Evolutionary conservation across 768 basidiomycete species (phyloP), one percentile per base, ranked within the genome.

Genomic region (Fomitopsis pulvina): DNA sequence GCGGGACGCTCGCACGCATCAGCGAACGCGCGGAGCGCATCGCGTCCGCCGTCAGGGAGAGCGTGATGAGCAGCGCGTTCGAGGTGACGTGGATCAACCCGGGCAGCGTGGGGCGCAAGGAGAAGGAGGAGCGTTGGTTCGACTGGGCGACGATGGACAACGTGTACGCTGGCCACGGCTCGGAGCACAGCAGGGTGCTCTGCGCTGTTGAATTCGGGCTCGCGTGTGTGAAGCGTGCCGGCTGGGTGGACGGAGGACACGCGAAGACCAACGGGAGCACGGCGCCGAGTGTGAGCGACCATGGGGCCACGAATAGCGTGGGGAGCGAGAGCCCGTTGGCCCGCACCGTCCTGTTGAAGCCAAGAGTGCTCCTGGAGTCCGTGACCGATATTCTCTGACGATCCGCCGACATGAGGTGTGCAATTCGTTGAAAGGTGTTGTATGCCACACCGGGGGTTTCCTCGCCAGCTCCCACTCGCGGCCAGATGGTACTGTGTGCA

Each of bases 61-160:
- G 64, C 43, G 62, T 67, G 21, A 63, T 66, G 57, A 66, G 65
- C 50, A 62, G 60, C 6, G 54, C 61, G 40, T 67, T 68, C 45
- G 66, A 67, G 39, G 55, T 63, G n/a, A 52, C 58, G n/a, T 56
- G 61, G 54, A 49, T 61, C 11, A 48, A 44, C 2, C 50, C 50
- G 1, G 47, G 46, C 11, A 47, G 46, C 24, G 24, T 43, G 1
- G 37, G 24, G 16, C 27, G 48, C 2, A 51, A 45, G n/a, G 55
- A 54, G 12, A 49, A 48, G 39, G 53, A 22, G 9, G 57, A 47
- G 21, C 42, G 45, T 9, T 46, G 47, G 50, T 65, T 62, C 57
- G 60, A 65, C 49, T 53, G 54, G 49, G 49, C 34, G 41, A 42
- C 55, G 25, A 65, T 65, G 63, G 62, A 60, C 39, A 58, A 63